Percentiles rank a stretch among this genome's conserved stretches.
phyloP scores from a whole-genome alignment of 1,284 basidiomycete species.

The Ganoderma lucidum region DNA sequence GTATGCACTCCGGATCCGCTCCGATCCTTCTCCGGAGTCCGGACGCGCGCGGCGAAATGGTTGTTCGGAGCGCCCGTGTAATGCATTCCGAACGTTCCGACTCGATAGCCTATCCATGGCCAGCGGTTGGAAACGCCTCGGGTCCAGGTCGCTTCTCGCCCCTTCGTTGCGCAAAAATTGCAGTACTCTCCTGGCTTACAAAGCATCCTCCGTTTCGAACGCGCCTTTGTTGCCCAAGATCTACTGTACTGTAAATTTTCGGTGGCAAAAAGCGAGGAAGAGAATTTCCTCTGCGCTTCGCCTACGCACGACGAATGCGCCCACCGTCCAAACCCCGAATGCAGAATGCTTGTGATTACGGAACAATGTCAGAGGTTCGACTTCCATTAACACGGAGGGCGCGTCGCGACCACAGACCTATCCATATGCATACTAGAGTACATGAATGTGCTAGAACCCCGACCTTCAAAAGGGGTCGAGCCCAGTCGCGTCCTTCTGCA shows the following conservation, averaged over 20 bases:
- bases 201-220: neutral
- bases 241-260: neutral
- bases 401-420: neutral
- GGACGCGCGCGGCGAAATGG: neutral
- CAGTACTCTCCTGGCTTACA: neutral
- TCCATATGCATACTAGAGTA: no score
- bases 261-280: neutral
- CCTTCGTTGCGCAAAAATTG: neutral
- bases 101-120: neutral
- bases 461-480: no score
- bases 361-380: neutral
- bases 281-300: neutral
- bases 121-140: neutral
- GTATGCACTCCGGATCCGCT: neutral
- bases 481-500: no score
- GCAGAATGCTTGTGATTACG: neutral
- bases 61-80: neutral
- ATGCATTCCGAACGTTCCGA: neutral
- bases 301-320: neutral
- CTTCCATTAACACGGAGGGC: neutral
- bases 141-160: neutral
- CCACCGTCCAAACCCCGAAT: constrained; percentile 1
- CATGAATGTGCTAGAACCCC: no score
- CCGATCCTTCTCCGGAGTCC: neutral
- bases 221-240: neutral